These are phyloP conservation scores for Epichloe festucae DNA, from an alignment of 2,329 filamentous ascomycete species.

Conservation along the genomic window DNA sequence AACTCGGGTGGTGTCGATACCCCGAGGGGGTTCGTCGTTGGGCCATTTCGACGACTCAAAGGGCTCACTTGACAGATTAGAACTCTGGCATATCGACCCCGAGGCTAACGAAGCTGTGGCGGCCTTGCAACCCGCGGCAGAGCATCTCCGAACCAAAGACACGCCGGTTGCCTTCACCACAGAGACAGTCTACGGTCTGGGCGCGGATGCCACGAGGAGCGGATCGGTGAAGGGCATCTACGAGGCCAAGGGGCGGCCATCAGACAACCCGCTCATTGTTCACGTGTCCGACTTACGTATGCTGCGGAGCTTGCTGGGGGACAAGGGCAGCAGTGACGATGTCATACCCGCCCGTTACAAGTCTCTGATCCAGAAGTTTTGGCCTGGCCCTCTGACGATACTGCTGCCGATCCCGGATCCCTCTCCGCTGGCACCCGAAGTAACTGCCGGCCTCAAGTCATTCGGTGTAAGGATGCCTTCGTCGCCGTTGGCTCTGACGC, in stretches of 20 bases:
- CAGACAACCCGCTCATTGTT: conserved; percentile 91
- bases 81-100: conserved; percentile 28
- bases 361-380: conserved; percentile 69
- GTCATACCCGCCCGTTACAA: conserved; percentile 62
- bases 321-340: conserved; percentile 23
- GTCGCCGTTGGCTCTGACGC: conserved; percentile 68
- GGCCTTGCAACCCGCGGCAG: conserved; percentile 50
- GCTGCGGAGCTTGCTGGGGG: conserved; percentile 47
- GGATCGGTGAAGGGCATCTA: conserved; percentile 84
- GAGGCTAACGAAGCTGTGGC: conserved; percentile 19
- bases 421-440: conserved; percentile 71
- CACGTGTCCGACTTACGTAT: conserved; percentile 76
- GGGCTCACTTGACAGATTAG: conserved; percentile 19
- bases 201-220: conserved; percentile 86
- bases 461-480: conserved; percentile 88
- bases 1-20: conserved; percentile 26
- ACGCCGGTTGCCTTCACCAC: conserved; percentile 89
- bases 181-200: conserved; percentile 93
- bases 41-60: conserved; percentile 20
- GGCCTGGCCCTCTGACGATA: conserved; percentile 90
- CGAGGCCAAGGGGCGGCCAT: conserved; percentile 74
- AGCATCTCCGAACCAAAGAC: conserved; percentile 49
- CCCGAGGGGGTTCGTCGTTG: conserved; percentile 15
- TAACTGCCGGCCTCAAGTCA: conserved; percentile 71
- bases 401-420: conserved; percentile 62